Conservation (phyloP, 148 eudicot genomes). For the Camellia sinensis region DNA sequence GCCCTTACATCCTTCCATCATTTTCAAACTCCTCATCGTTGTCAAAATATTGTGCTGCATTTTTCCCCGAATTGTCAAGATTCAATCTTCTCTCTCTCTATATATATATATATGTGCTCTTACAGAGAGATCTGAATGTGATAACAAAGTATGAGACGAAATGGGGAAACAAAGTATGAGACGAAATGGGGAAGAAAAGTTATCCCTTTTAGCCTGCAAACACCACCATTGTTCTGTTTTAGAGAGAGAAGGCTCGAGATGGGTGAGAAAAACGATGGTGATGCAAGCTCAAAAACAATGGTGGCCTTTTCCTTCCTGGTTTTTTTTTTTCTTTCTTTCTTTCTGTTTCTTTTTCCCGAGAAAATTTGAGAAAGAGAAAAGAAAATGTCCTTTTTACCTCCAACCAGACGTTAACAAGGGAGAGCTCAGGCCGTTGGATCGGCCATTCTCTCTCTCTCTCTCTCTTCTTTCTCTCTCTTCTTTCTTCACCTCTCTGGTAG, state of each 20-base stretch:
- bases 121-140: background rate
- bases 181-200: background rate
- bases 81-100: background rate
- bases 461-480: background rate
- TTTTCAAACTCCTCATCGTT: conserved; percentile 63
- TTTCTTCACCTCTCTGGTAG: background rate
- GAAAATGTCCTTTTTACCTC: conserved; percentile 1
- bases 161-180: background rate
- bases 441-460: conserved; percentile 28
- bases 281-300: conserved; percentile 1
- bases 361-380: background rate
- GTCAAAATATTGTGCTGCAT: conserved; percentile 66
- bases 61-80: background rate
- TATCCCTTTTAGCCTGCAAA: conserved; percentile 20
- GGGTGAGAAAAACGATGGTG: conserved; percentile 7
- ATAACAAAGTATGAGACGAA: background rate
- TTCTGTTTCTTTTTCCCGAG: background rate
- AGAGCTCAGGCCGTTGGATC: conserved; percentile 37
- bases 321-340: background rate
- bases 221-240: conserved; percentile 4
- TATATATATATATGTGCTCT: background rate
- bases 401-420: conserved; percentile 34
- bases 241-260: background rate
- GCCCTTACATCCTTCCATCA: conserved; percentile 54
- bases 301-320: background rate